phyloP scores from a whole-genome alignment of 2,329 filamentous ascomycete species.

The Aspergillus phoenicis region DNA sequence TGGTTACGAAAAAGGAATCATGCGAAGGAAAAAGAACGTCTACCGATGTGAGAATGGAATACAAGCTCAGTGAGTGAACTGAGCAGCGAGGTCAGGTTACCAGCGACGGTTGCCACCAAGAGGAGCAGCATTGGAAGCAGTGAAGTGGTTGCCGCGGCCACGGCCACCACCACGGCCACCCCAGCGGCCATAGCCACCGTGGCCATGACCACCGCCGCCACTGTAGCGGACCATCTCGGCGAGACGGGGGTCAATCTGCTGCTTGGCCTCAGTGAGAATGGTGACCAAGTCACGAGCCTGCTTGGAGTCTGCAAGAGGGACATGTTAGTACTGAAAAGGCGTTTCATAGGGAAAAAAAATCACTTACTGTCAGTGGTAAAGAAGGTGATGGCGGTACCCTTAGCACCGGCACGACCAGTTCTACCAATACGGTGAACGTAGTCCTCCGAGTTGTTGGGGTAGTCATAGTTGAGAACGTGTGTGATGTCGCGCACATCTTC shows the following conservation, averaged over 20 bases:
- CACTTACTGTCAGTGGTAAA: constrained; percentile 98
- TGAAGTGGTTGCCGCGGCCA: constrained; percentile 50
- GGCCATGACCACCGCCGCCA: constrained; percentile 76
- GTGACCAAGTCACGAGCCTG: constrained; percentile 95
- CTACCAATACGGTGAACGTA: constrained; percentile 71
- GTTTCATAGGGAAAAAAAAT: no score
- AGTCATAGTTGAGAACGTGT: constrained; percentile 99
- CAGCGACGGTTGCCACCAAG: constrained; percentile 60
- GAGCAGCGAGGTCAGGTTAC: constrained; percentile 44
- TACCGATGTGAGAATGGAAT: constrained; percentile 33
- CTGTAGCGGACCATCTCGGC: constrained; percentile 94
- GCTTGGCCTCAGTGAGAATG: constrained; percentile 94
- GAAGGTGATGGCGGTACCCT: constrained; percentile 94
- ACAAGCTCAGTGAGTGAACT: constrained; percentile 31
- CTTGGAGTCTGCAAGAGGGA: constrained; percentile 68
- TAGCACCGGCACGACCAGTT: constrained; percentile 75
- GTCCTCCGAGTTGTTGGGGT: constrained; percentile 86
- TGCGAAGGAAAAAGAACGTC: constrained; percentile 27
- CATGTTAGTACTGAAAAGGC: constrained; percentile 10
- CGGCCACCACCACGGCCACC: constrained; percentile 64
- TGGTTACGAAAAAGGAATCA: constrained; percentile 32
- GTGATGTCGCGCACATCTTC: constrained; percentile 99
- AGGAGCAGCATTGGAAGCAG: constrained; percentile 61
- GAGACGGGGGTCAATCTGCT: constrained; percentile 94
- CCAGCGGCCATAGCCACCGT: constrained; percentile 56